Percentiles rank a stretch among this genome's conserved stretches.
These are phyloP conservation scores for Ophiostoma australiae DNA, from an alignment of 2,329 filamentous ascomycete species.

Conservation along the genomic window DNA sequence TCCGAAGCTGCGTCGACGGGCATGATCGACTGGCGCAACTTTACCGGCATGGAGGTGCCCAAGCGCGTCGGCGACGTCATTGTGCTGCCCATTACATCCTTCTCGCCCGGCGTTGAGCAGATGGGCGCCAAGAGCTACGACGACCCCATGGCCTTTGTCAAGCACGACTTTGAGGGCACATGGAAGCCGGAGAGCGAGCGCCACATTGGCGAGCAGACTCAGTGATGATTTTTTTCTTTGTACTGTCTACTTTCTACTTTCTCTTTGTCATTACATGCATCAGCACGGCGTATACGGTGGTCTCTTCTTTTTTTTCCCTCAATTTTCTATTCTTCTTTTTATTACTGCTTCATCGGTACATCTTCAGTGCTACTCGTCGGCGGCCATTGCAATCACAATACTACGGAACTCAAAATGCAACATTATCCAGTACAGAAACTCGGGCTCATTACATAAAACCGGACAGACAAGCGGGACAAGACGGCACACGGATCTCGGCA, in stretches of 20 bases:
- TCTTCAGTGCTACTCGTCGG: neutral
- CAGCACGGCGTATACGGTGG: neutral
- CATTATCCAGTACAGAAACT: neutral
- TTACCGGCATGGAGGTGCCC: conserved; percentile 76
- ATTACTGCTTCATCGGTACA: neutral
- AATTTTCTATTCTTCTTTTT: neutral
- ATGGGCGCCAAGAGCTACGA: conserved; percentile 87
- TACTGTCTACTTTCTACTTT: neutral
- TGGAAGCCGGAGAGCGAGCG: conserved; percentile 71
- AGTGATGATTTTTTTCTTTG: conserved; percentile 24
- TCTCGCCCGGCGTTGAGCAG: conserved; percentile 88
- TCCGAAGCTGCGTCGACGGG: conserved; percentile 59
- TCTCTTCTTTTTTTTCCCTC: neutral
- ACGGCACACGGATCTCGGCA: neutral
- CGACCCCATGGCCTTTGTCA: conserved; percentile 94
- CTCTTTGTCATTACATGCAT: neutral
- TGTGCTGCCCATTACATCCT: conserved; percentile 91
- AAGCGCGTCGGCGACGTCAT: conserved; percentile 92
- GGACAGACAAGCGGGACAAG: neutral
- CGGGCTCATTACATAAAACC: neutral
- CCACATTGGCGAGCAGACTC: conserved; percentile 55
- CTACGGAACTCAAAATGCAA: conserved; percentile 7
- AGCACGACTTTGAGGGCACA: conserved; percentile 88
- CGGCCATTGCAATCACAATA: neutral
- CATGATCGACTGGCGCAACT: conserved; percentile 79